phyloP scores from a whole-genome alignment of 1,139 yeast genomes.

The Candida gigantensis region DNA sequence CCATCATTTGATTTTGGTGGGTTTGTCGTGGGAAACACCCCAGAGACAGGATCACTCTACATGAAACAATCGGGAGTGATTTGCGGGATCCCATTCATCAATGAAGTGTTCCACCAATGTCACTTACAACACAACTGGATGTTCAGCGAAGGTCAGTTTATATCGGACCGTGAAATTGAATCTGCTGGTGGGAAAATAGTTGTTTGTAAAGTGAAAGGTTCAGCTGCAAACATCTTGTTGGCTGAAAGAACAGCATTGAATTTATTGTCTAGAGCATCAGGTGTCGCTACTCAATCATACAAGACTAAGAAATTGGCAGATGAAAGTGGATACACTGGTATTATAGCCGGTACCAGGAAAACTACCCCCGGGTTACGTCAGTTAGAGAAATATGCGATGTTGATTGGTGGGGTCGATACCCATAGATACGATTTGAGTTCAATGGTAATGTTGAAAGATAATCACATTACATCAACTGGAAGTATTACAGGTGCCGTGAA shows the following conservation, averaged over 20 bases:
- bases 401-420: constrained; percentile 92
- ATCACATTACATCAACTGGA: constrained; percentile 90
- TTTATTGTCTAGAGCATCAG: constrained; percentile 78
- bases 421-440: constrained; percentile 90
- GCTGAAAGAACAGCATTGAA: constrained; percentile 90
- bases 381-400: constrained; percentile 90
- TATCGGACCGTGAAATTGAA: constrained; percentile 45
- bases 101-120: constrained; percentile 81
- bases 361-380: constrained; percentile 95
- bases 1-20: constrained; percentile 96
- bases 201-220: constrained; percentile 79
- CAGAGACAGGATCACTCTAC: constrained; percentile 72
- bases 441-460: constrained; percentile 96
- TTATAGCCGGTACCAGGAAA: constrained; percentile 95
- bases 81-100: constrained; percentile 90
- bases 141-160: constrained; percentile 62
- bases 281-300: constrained; percentile 81
- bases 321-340: constrained; percentile 72
- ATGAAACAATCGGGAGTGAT: constrained; percentile 81
- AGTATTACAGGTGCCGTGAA: constrained; percentile 83
- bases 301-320: constrained; percentile 63
- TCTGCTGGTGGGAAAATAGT: constrained; percentile 56
- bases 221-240: constrained; percentile 73
- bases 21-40: constrained; percentile 80
- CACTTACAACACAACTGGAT: constrained; percentile 72